Evolutionary conservation across 139 green algal species (phyloP).

Genomic region (Dunaliella sp.): DNA sequence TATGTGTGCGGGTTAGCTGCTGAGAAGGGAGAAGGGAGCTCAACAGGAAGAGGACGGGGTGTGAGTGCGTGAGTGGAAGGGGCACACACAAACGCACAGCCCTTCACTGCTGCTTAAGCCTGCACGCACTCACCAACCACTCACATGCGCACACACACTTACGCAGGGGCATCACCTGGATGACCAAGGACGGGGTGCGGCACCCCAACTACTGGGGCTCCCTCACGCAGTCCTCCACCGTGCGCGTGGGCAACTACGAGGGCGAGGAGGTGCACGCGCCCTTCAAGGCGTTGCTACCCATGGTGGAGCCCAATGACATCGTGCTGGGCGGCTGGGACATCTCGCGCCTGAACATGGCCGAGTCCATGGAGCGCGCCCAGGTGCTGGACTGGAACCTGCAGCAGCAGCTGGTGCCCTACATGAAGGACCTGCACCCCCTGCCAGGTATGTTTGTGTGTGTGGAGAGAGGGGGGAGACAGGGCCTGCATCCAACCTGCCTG

Average conservation of each 20-base stretch:
- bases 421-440: conserved; percentile 90
- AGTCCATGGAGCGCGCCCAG: conserved; percentile 89
- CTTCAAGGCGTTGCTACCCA: conserved; percentile 88
- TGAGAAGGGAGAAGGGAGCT: neutral
- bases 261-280: conserved; percentile 93
- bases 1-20: neutral
- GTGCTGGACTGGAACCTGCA: conserved; percentile 97
- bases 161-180: conserved; percentile 94
- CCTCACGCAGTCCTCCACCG: conserved; percentile 93
- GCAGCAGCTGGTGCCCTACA: conserved; percentile 91
- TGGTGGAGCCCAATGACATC: conserved; percentile 95
- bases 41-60: neutral
- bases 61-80: neutral
- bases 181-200: conserved; percentile 95
- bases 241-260: conserved; percentile 90
- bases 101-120: neutral
- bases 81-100: neutral
- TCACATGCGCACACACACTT: neutral
- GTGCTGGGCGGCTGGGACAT: conserved; percentile 99
- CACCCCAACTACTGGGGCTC: conserved; percentile 98
- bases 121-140: neutral
- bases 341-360: conserved; percentile 86
- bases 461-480: no score
- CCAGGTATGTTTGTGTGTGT: conserved; percentile 51
- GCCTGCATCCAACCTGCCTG: no score